Conservation (phyloP, 768 basidiomycete genomes). For the Boletales sp. region DNA sequence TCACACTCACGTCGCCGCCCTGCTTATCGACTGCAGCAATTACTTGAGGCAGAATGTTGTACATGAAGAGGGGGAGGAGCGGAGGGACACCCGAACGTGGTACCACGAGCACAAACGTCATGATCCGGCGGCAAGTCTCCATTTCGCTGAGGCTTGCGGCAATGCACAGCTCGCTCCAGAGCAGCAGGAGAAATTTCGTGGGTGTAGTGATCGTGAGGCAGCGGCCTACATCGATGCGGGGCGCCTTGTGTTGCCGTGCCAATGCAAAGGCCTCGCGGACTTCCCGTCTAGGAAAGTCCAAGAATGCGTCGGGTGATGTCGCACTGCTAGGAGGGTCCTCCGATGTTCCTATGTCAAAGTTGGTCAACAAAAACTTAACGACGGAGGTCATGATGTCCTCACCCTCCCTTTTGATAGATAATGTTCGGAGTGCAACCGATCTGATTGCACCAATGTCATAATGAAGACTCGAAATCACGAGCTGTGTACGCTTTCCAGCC, state of each 20-base stretch:
- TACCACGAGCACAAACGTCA: conserved; percentile 63
- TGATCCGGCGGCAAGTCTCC: conserved; percentile 61
- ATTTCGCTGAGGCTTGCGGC: conserved; percentile 55
- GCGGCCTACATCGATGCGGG: conserved; percentile 61
- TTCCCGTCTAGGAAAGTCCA: conserved; percentile 53
- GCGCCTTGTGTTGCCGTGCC: conserved; percentile 60
- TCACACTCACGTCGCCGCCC: conserved; percentile 50
- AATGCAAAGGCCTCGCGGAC: conserved; percentile 54
- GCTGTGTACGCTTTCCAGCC: conserved; percentile 38
- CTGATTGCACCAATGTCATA: conserved; percentile 39
- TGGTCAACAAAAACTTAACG: background rate
- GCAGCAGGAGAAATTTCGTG: conserved; percentile 55
- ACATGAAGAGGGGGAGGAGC: conserved; percentile 70
- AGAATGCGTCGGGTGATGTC: conserved; percentile 35
- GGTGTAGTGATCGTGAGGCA: conserved; percentile 59
- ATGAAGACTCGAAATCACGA: conserved; percentile 24
- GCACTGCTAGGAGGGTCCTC: conserved; percentile 13
- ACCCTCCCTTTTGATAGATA: conserved; percentile 39
- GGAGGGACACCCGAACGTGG: conserved; percentile 58
- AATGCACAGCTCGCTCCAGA: conserved; percentile 65
- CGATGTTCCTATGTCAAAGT: conserved; percentile 10
- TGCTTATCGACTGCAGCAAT: conserved; percentile 51
- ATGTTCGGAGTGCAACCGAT: conserved; percentile 36
- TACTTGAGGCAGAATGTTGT: conserved; percentile 61
- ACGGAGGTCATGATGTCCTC: conserved; percentile 5